Evolutionary conservation across 2,329 filamentous ascomycete genomes (phyloP), one percentile per base, ranked within the genome.

Genomic region (Cercospora sojina): DNA sequence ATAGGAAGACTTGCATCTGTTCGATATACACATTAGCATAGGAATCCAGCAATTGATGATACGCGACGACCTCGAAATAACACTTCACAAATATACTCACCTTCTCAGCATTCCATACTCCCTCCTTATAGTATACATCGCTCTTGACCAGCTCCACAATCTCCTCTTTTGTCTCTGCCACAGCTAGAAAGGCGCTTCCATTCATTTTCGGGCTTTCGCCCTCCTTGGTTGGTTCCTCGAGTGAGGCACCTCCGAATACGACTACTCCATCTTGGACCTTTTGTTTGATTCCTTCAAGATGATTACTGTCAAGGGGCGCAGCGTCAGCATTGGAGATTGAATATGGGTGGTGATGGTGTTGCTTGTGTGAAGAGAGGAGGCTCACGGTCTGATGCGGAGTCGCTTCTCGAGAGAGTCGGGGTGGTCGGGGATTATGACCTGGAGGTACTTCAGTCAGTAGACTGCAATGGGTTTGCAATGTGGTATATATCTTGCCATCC

Each of bases 91-190:
- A 3, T 20, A 4, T 3, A 65, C 64, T 61, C 25, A 82, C 78
- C 76, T 83, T 83, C 7, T 77, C 76, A 74, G 75, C 71, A 81
- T 97, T 91, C 93, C 93, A 97, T 7, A 96, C 92, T 0, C 88
- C 91, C 51, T 79, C 83, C 67, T 80, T 84, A 8, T 84, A 82
- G 79, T 96, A 97, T 7, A 93, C 81, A 80, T 97, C 93, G 57
- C 86, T 83, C 77, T 85, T 86, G 56, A 97, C 77, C 60, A 85
- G 75, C 72, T 90, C 85, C 41, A 59, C 55, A 10, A 66, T 86
- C 76, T 92, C 90, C 70, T 93, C 89, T 73, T 85, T 87, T 8
- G 84, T 88, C 68, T 87, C 85, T 6, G 90, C 92, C 31, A 86
- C 78, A 47, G 87, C 82, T 23, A 96, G 82, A 74, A 95, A 80